Conservation (phyloP, 495 filamentous ascomycete genomes). For the Margaritispora aquatica region DNA sequence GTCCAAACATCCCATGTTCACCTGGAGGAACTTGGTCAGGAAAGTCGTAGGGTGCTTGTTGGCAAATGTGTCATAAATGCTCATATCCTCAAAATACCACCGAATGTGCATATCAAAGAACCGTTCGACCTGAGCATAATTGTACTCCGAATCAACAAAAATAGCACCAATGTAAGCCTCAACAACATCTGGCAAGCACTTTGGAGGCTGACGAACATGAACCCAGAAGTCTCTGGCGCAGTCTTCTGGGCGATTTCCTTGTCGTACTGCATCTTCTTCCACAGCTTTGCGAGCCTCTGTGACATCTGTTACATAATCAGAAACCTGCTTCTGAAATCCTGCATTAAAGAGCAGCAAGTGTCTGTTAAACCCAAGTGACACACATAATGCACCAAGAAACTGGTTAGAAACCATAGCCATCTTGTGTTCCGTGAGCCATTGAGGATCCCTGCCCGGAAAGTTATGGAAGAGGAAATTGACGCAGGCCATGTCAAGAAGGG, state of each 20-base stretch:
- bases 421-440: constrained; percentile 99
- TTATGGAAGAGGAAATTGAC: constrained; percentile 72
- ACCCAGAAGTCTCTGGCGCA: constrained; percentile 78
- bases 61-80: constrained; percentile 80
- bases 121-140: constrained; percentile 61
- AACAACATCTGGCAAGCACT: constrained; percentile 81
- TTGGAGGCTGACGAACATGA: constrained; percentile 64
- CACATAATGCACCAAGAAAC: constrained; percentile 78
- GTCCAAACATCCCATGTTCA: constrained; percentile 38
- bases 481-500: constrained; percentile 82
- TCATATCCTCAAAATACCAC: constrained; percentile 83
- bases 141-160: constrained; percentile 85
- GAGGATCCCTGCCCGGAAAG: constrained; percentile 76
- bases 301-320: constrained; percentile 64
- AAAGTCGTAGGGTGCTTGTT: constrained; percentile 72
- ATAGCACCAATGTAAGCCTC: constrained; percentile 87
- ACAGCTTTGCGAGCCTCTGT: constrained; percentile 44
- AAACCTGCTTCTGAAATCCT: constrained; percentile 54
- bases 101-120: constrained; percentile 72
- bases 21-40: constrained; percentile 35
- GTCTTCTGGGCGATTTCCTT: constrained; percentile 40
- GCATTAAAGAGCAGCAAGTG: constrained; percentile 60
- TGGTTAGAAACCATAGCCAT: constrained; percentile 99
- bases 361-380: constrained; percentile 67
- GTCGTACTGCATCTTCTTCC: constrained; percentile 30